These are phyloP conservation scores for Torulaspora maleeae DNA, from an alignment of 805 yeast genomes.

Conservation along the genomic window DNA sequence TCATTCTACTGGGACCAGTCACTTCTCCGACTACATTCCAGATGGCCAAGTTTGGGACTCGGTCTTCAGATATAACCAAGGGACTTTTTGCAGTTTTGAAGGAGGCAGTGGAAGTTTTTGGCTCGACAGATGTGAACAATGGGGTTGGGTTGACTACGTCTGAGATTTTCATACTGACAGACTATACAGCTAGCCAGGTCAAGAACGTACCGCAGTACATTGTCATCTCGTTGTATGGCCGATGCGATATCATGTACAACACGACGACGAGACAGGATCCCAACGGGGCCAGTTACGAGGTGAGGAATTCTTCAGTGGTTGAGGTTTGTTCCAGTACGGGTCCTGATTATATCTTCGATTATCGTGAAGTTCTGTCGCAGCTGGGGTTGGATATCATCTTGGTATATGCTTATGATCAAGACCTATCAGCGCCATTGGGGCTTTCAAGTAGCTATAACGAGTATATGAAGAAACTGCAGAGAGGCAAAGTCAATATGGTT, in stretches of 20 bases:
- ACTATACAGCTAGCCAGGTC: constrained; percentile 27
- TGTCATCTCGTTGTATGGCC: constrained; percentile 24
- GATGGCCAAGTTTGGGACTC: constrained; percentile 26
- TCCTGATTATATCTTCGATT: constrained; percentile 26
- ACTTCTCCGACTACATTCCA: constrained; percentile 19
- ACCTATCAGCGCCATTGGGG: constrained; percentile 1
- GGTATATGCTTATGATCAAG: constrained; percentile 28
- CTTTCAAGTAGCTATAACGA: constrained; percentile 10
- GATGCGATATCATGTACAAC: constrained; percentile 22
- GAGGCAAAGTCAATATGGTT: constrained; percentile 18
- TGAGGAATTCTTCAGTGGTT: constrained; percentile 15
- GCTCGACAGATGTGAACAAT: constrained; percentile 25
- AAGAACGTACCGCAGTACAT: constrained; percentile 28
- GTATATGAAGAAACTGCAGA: constrained; percentile 13
- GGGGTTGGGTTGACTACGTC: constrained; percentile 33
- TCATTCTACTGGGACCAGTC: constrained; percentile 23
- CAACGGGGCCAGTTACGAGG: constrained; percentile 8
- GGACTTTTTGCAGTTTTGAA: constrained; percentile 28
- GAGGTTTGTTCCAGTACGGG: constrained; percentile 19
- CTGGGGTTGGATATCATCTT: constrained; percentile 30
- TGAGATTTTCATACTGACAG: constrained; percentile 27
- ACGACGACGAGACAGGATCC: constrained; percentile 7
- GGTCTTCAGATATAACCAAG: constrained; percentile 21
- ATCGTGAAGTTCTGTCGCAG: constrained; percentile 23
- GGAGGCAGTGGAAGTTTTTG: constrained; percentile 23